Evolutionary conservation across 1,139 yeast genomes (phyloP), one percentile per base, ranked within the genome.

Genomic region (Kodamaea derodonti): DNA sequence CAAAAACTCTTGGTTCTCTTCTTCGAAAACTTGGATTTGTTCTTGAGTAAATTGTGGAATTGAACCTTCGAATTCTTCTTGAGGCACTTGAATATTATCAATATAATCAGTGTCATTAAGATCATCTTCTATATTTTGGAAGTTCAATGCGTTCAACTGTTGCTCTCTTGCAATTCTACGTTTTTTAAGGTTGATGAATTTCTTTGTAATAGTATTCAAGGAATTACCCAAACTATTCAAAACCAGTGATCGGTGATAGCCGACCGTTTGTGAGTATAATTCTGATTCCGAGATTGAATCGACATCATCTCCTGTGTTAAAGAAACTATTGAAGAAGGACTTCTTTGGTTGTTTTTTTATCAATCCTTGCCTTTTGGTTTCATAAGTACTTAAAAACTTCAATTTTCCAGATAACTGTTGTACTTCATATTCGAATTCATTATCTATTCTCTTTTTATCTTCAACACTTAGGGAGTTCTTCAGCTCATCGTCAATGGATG

Each of bases 1-100:
- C 13, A 88, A 56, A 24, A 90, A 65, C 37, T 78, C 81, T 40
- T 76, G 72, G 54, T 86, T 92, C 53, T 92, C 97, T 11, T 65
- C 59, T 45, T 83, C 80, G 18, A 88, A 65, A 40, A 79, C 72
- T 50, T 80, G 85, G 23, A 84, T 49, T 52, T 85, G 94, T 41
- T 77, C 78, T 36, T 77, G 80, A 0, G 79, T 52, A 15, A 80
- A 54, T 31, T 51, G 54, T 1, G 58, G 44, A 8, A 7, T 12
- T 8, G 26, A 8, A 29, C 29, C 35, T 4, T 31, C 22, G 7
- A 34, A 31, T 12, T 43, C 43, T 28, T 54, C 62, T 15, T 54
- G 58, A 14, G 59, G 63, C 17, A 46, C 53, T 4, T 37, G 42
- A 13, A 33, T 38, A 18, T 35, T 28, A 14, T 47, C 43, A n/a